These are phyloP conservation scores for Suillus americanus DNA, from an alignment of 768 basidiomycete species.

Conservation along the genomic window DNA sequence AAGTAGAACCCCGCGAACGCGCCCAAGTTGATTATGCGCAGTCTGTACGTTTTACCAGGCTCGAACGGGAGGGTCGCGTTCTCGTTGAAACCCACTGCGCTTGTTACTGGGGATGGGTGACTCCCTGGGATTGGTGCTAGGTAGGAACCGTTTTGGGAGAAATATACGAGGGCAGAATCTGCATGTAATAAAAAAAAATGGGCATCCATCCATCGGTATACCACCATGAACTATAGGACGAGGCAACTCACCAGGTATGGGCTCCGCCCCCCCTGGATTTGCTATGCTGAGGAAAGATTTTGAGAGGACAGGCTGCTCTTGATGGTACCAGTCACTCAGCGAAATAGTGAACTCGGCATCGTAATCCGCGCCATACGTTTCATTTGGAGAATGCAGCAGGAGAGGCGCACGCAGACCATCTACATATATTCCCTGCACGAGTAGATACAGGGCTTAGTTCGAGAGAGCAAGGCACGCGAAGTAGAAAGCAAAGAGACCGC, in stretches of 20 bases:
- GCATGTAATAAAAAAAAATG: background rate
- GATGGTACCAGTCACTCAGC: slow-evolving; percentile 92
- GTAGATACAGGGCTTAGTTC: background rate
- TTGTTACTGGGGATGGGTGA: slow-evolving; percentile 44
- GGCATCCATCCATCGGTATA: background rate
- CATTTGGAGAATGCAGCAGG: slow-evolving; percentile 66
- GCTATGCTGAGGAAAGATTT: slow-evolving; percentile 64
- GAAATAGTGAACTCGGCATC: slow-evolving; percentile 90
- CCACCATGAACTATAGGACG: background rate
- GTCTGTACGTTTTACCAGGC: slow-evolving; percentile 86
- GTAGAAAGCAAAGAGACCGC: background rate
- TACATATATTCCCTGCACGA: slow-evolving; percentile 76
- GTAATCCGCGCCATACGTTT: slow-evolving; percentile 59
- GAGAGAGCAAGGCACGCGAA: background rate
- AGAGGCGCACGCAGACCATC: slow-evolving; percentile 89
- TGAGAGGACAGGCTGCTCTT: slow-evolving; percentile 62
- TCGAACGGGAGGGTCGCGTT: slow-evolving; percentile 81
- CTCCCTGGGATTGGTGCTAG: slow-evolving; percentile 56
- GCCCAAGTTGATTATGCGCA: slow-evolving; percentile 84
- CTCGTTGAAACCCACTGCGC: slow-evolving; percentile 79
- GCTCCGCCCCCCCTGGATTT: slow-evolving; percentile 86
- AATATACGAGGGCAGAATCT: slow-evolving; percentile 86
- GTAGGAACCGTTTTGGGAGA: slow-evolving; percentile 73
- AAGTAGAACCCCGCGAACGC: slow-evolving; percentile 78
- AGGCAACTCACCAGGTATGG: slow-evolving; percentile 65